Evolutionary conservation across 202 grass and related monocot genomes (phyloP), one percentile per base, ranked within the genome.

Genomic region (Setaria italica): DNA sequence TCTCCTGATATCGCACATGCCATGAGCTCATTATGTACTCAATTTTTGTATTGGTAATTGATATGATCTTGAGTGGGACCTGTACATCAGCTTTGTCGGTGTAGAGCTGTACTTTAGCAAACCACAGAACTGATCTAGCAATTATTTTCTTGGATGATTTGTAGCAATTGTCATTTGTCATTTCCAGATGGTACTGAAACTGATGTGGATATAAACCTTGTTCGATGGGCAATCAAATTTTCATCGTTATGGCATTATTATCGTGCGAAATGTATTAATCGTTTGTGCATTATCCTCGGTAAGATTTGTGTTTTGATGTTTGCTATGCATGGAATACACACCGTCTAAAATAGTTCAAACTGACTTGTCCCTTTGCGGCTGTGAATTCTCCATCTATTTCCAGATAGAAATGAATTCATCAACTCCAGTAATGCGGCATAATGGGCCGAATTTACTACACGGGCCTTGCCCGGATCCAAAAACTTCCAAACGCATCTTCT

Each of bases 41-140:
- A 33, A 55, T 56, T 89, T 89, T 89, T 80, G 48, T 75, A 11
- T 37, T 74, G 32, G 42, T 77, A 55, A 47, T 70, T 57, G 13
- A 1, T 77, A 51, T 70, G 35, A 55, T 76, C 54, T 63, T n/a
- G 33, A 9, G 7, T 45, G 43, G 64, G 25, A 56, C 62, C 2
- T 77, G 41, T 69, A 63, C 55, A 63, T 71, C 55, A 65, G 37
- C 57, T 81, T 9, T 57, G 17, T 62, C 9, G 0, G 9, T 63
- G 45, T 77, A 78, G 49, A 35, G 15, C 15, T 78, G 46, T 62
- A 73, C 53, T 54, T 67, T 33, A 72, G 58, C 43, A 74, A 67
- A 79, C 12, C 33, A 60, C 41, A 41, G 39, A 14, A 33, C 63
- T 11, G 8, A 42, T 73, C n/a, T 60, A 41, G 53, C 43, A 43